Conservation (phyloP, 148 eudicot genomes). For the Silene uniflora region DNA sequence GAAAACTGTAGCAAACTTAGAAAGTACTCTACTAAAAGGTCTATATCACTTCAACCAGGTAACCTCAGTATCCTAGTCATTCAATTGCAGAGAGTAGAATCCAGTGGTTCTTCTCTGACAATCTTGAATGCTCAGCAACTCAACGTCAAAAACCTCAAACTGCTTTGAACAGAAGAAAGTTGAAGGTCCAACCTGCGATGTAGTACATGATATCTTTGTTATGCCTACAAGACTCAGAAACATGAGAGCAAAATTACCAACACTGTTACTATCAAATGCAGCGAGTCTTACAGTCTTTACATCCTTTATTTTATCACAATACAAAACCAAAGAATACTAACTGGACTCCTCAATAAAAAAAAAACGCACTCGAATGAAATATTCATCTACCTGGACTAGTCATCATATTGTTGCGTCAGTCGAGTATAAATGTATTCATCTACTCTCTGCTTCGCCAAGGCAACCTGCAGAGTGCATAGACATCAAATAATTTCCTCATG, state of each 20-base stretch:
- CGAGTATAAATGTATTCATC: slow-evolving; percentile 85
- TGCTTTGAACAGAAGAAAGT: slow-evolving; percentile 92
- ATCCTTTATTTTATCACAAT: neutral
- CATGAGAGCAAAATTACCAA: neutral
- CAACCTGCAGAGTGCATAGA: slow-evolving; percentile 51
- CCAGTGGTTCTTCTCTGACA: slow-evolving; percentile 86
- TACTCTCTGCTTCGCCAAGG: slow-evolving; percentile 84
- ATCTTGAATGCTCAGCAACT: too few species aligned
- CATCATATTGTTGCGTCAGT: slow-evolving; percentile 49
- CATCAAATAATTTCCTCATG: neutral
- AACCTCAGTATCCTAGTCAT: neutral
- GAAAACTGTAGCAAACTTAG: slow-evolving; percentile 1
- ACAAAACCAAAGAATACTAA: too few species aligned
- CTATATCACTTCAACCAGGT: neutral
- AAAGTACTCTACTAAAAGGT: neutral
- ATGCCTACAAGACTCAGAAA: neutral
- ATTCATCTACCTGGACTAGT: slow-evolving; percentile 43
- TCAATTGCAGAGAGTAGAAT: slow-evolving; percentile 80
- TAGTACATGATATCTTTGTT: neutral
- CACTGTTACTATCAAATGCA: neutral
- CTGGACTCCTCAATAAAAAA: too few species aligned
- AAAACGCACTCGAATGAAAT: too few species aligned
- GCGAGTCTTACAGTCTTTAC: neutral
- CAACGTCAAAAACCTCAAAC: slow-evolving; percentile 89
- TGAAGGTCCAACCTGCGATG: slow-evolving; percentile 83